Base-by-base conservation (phyloP, 495 filamentous ascomycete species). In the Penicillium maclennaniae region DNA sequence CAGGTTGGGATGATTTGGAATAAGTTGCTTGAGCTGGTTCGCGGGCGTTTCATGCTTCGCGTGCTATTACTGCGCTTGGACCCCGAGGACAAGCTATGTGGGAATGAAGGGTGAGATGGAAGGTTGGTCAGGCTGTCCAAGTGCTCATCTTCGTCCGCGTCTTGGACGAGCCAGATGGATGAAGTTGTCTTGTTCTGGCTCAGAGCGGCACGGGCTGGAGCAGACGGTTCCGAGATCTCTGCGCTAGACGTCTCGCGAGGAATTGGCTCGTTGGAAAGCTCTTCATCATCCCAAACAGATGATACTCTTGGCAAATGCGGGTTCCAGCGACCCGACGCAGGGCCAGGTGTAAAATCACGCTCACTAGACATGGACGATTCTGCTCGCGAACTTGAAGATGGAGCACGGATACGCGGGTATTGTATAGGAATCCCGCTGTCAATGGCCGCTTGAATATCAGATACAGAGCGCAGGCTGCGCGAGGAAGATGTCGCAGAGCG, bases 241-340 rank as follows among this genome's bases (percentile, higher is more conserved):
- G 63, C 59, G 19, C 62, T 43, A 17, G 23, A 51, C n/a, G 47
- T 38, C 15, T 66, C 50, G 6, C 59, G 47, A 16, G 61, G 60
- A n/a, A 62, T 43, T 1, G 53, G 23, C 28, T 51, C 42, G 21
- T 55, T 54, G 4, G 50, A 7, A 10, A 53, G 28, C 16, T 61
- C 63, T 48, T 77, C 76, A n/a, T 67, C 69, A 3, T 73, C 77
- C 70, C 82, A 82, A 51, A 85, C 82, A 19, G 87, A 89, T 46
- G 80, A 78, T 26, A 90, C 85, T 16, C 86, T 85, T 17, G 87
- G 89, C 12, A 91, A 76, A 63, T 87, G 84, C 59, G 86, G 84
- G 65, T 86, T 88, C 81, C 86, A 87, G 71, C 81, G 81, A 47
- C 71, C 70, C 7, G 69, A 70, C 16, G 67, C 64, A 19, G 65